Evolutionary conservation across 345 rosid species (phyloP).

Genomic region (Bruguiera parviflora): DNA sequence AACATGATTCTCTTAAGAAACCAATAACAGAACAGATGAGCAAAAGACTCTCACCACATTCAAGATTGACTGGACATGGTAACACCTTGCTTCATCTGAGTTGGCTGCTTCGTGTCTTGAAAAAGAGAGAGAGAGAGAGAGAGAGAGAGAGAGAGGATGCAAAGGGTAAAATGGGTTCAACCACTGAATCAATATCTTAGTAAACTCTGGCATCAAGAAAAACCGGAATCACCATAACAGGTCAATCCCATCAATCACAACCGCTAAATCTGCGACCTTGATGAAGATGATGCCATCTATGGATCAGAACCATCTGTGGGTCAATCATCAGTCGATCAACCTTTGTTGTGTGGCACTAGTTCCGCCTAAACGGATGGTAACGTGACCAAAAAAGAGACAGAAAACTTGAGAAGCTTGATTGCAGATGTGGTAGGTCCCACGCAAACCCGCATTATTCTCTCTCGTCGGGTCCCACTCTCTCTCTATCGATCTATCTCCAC

Average conservation of each 20-base stretch:
- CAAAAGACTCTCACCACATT: slow-evolving; percentile 26
- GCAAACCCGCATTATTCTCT: slow-evolving; percentile 22
- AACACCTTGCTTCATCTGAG: slow-evolving; percentile 14
- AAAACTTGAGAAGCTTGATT: not conserved
- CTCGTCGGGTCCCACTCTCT: not conserved
- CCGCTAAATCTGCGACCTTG: slow-evolving; percentile 15
- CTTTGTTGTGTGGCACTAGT: not conserved
- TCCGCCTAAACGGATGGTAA: no score
- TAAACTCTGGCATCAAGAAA: slow-evolving; percentile 12
- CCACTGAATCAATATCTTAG: slow-evolving; percentile 16
- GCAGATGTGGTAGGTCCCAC: slow-evolving; percentile 17
- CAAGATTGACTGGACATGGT: slow-evolving; percentile 14
- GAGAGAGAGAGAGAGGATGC: not conserved
- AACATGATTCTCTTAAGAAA: not conserved
- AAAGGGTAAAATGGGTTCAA: not conserved
- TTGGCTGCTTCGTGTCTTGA: slow-evolving; percentile 3
- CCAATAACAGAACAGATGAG: slow-evolving; percentile 3
- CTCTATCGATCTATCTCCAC: no score
- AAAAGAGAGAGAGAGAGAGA: slow-evolving; percentile 2
- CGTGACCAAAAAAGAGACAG: not conserved
- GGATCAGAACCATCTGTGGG: slow-evolving; percentile 26
- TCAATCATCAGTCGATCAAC: not conserved
- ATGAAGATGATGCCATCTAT: not conserved
- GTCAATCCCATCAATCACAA: slow-evolving; percentile 30
- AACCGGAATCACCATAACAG: slow-evolving; percentile 4